Evolutionary conservation across 371 early-diverging fungal species (phyloP), one percentile per base, ranked within the genome.

Genomic region (Mucor saturninus): DNA sequence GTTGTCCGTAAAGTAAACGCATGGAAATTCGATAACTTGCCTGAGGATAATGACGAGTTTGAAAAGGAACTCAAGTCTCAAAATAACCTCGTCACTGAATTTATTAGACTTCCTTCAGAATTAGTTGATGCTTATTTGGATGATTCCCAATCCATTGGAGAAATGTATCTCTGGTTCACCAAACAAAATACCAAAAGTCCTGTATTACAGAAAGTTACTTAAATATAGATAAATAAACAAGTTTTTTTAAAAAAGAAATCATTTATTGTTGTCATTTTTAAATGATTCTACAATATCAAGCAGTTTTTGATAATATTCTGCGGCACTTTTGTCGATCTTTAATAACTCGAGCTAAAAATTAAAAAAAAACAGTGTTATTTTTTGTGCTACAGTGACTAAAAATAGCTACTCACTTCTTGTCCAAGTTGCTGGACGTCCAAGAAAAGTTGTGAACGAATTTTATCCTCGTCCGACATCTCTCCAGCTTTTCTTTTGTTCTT

Each of bases 401-500:
- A 4, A 42, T 42, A 14, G 3, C 10, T 42, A 30, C 52, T 72
- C 71, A 86, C 86, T 76, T 86, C 83, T 11, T 68, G 45, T 31
- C 77, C 83, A 45, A 83, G 74, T 40, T 69, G 74, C 9, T 54
- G 59, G 28, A 87, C 86, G 66, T 90, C 89, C 60, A 89, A 67
- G 13, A 72, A 69, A 31, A 83, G 70, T 54, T 88, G 90, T 55
- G 89, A 29, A 2, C 85, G 75, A 58, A 87, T 80, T 58, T 88
- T 88, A 59, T 89, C 88, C 42, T 83, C 80, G 45, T 76, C 79
- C 11, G 74, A 68, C 71, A 79, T 55, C 10, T 46, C 64, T 46
- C 42, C 21, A 7, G 62, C 26, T 7, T 13, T 38, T 13, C 21
- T 59, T 11, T 67, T 67, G 52, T 76, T 78, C 26, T 21, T 40